Base-by-base conservation (phyloP, 106 monocot species). In the Allium cepa region DNA sequence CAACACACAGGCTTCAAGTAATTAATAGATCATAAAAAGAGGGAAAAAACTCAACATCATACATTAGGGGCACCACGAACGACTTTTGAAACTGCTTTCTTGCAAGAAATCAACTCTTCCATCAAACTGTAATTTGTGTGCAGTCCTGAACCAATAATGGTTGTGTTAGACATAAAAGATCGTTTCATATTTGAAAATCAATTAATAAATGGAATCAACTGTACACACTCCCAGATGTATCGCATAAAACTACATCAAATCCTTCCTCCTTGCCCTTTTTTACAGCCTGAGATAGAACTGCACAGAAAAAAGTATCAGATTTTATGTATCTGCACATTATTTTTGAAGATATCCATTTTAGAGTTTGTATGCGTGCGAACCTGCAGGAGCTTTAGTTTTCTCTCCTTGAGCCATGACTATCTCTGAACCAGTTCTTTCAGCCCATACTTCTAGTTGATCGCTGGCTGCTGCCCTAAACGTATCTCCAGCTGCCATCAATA, bases 391-490 rank as follows among this genome's bases (percentile, higher is more conserved):
- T 72, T 91, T 91, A 58, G 73, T 80, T 47, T 90, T 95, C 55
- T 83, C 88, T 53, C 83, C 75, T n/a, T 82, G 69, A 59, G 85
- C 90, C 12, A 81, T 47, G 60, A 95, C 88, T 78, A 95, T 95
- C 69, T 91, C 91, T 71, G 87, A 83, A 46, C 85, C 91, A 15
- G 94, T 91, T 83, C 94, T 91, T 68, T 88, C 87, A 69, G 94
- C 94, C 94, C 94, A 95, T 49, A 95, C 77, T 69, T 95, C 94
- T 73, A 95, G 76, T 77, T 95, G 94, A 12, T 95, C 94, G 68
- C 90, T 83, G 50, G 94, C 94, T 63, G 94, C 94, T 73, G 94
- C 94, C 79, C 94, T 85, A 77, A 91, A 94, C 61, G 94, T 94
- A 71, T 95, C 94, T 69, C 94, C 94, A 68, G 94, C 94, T 57